Percentiles rank a stretch among this genome's conserved stretches.
These are phyloP conservation scores for Sporothrix brasiliensis DNA, from an alignment of 2,329 filamentous ascomycete genomes.

Conservation along the genomic window DNA sequence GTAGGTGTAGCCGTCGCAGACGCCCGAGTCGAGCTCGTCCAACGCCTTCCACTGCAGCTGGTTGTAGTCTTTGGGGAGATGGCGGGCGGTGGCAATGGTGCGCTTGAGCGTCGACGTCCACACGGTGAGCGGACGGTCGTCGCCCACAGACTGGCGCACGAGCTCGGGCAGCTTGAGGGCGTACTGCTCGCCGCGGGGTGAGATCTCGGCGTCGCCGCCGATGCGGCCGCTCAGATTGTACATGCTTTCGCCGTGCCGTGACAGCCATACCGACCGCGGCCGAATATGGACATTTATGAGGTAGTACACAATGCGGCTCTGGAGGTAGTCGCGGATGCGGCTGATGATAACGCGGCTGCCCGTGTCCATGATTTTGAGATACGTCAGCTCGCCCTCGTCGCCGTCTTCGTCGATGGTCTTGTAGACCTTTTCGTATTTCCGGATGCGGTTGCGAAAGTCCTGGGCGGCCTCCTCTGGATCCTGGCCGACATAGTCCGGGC, in stretches of 20 bases:
- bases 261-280: slow-evolving; percentile 94
- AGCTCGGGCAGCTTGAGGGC: slow-evolving; percentile 81
- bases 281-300: slow-evolving; percentile 98
- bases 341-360: slow-evolving; percentile 98
- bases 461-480: slow-evolving; percentile 88
- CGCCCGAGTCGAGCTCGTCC: slow-evolving; percentile 93
- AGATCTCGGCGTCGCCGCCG: slow-evolving; percentile 87
- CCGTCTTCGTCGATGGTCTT: slow-evolving; percentile 80
- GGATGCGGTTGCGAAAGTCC: slow-evolving; percentile 92
- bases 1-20: slow-evolving; percentile 96
- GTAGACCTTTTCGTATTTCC: slow-evolving; percentile 97
- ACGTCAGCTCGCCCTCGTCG: slow-evolving; percentile 85
- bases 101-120: slow-evolving; percentile 70
- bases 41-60: slow-evolving; percentile 98
- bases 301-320: slow-evolving; percentile 96
- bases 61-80: slow-evolving; percentile 79
- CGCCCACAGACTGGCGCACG: slow-evolving; percentile 79
- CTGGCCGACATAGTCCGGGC: slow-evolving; percentile 90
- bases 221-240: slow-evolving; percentile 91
- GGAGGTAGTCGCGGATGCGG: slow-evolving; percentile 92
- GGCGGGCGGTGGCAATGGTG: slow-evolving; percentile 88
- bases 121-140: slow-evolving; percentile 62
- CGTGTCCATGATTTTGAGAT: slow-evolving; percentile 96
- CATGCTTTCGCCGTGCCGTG: slow-evolving; percentile 92
- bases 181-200: slow-evolving; percentile 83